Evolutionary conservation across 2,329 filamentous ascomycete species (phyloP).

Genomic region (Fusarium agapanthi): DNA sequence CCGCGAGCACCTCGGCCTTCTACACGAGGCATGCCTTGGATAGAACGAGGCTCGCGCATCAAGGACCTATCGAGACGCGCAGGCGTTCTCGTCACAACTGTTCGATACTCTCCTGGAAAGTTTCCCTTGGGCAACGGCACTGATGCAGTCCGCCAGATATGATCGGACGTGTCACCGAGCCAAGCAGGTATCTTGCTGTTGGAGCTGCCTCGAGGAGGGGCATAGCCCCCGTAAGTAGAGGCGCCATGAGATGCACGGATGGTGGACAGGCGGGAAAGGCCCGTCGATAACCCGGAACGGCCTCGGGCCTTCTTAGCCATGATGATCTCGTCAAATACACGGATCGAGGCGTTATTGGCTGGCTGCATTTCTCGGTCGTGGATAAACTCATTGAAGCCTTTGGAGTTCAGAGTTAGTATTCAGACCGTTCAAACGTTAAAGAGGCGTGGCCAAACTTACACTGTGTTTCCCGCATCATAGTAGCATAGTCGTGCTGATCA

Average conservation of each 20-base stretch:
- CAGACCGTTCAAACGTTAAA: background rate
- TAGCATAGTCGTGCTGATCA: constrained; percentile 71
- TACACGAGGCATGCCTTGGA: constrained; percentile 82
- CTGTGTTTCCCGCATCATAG: constrained; percentile 73
- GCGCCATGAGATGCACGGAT: constrained; percentile 65
- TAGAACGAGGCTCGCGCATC: constrained; percentile 91
- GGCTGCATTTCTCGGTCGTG: constrained; percentile 78
- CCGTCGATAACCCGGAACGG: constrained; percentile 71
- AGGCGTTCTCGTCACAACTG: constrained; percentile 72
- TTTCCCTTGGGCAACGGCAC: constrained; percentile 68
- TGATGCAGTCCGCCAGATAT: constrained; percentile 78
- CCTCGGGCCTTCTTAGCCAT: constrained; percentile 78
- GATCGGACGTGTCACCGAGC: constrained; percentile 76
- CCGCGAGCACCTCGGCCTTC: constrained; percentile 61
- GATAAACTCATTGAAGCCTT: constrained; percentile 81
- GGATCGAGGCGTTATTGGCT: constrained; percentile 70
- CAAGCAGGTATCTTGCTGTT: constrained; percentile 63
- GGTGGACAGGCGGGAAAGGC: constrained; percentile 68
- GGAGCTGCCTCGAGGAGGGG: constrained; percentile 46
- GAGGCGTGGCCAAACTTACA: constrained; percentile 54
- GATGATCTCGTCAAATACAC: constrained; percentile 86
- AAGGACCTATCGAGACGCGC: constrained; percentile 84
- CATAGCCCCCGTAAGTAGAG: constrained; percentile 52
- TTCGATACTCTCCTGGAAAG: constrained; percentile 69
- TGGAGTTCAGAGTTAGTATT: constrained; percentile 19